Base-by-base conservation (phyloP, 306 rosid species). In the Quercus dentata region DNA sequence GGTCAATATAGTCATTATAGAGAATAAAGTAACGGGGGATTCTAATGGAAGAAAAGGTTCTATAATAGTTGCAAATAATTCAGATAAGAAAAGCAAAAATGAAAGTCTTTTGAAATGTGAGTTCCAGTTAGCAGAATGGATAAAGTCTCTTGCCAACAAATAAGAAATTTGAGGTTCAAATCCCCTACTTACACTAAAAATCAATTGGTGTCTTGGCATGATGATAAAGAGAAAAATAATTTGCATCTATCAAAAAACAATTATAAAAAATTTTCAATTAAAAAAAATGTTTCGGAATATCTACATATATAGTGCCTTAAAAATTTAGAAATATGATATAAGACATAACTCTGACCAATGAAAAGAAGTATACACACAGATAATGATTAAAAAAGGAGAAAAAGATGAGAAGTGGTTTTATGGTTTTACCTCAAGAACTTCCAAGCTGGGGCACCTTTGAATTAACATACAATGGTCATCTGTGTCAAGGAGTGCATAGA, bases 391-490 rank as follows among this genome's bases (percentile, higher is more conserved):
- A 38, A 25, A 14, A 72, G 30, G 14, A 23, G 19, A 74, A 77
- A 77, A 38, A 7, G 51, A 52, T 17, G 35, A 58, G 74, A 69
- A 71, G 35, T 18, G 70, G 80, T 61, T 56, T 11, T 73, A 55
- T 30, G 65, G 69, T 62, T 71, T 65, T 79, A 91, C 99, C 98
- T 93, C 98, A 10, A 95, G 97, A 73, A 90, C 86, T 89, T 86
- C 94, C 80, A 95, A 84, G 89, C 91, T 93, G 79, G 98, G 98
- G 82, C 99, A 90, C 88, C 80, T 90, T 52, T 90, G 93, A 62
- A 95, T 93, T 84, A 95, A 87, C 5, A 54, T 82, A 69, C 99
- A 95, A 78, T 95, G 98, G 80, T 95, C 99, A 69, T 93, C 97
- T 0, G 97, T 95, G 84, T 90, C 93, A 19, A 95, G 91, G 90